phyloP scores from a whole-genome alignment of 2,329 filamentous ascomycete genomes.

The Verticillium dahliae region DNA sequence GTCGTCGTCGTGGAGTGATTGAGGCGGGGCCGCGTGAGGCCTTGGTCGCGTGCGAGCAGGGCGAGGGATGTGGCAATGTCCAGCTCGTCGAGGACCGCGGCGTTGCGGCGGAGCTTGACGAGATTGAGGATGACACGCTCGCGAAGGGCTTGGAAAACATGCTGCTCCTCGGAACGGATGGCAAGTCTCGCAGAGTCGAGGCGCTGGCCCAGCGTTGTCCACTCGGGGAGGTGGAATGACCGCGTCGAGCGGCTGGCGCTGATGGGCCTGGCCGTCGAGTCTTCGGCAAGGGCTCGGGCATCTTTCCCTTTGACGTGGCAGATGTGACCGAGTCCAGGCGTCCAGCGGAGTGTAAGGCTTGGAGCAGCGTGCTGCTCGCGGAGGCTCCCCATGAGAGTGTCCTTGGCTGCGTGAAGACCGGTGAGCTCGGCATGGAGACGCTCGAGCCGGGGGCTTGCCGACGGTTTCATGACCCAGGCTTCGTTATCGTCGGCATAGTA shows the following conservation, averaged over 20 bases:
- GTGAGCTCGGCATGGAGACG: slow-evolving; percentile 64
- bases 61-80: slow-evolving; percentile 88
- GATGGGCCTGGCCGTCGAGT: slow-evolving; percentile 45
- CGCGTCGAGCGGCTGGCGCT: slow-evolving; percentile 78
- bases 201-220: slow-evolving; percentile 72
- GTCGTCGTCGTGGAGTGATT: slow-evolving; percentile 60
- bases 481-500: slow-evolving; percentile 54
- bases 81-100: slow-evolving; percentile 85
- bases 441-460: slow-evolving; percentile 60
- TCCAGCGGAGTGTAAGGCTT: slow-evolving; percentile 76
- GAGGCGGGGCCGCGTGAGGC: slow-evolving; percentile 67
- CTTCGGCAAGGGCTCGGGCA: slow-evolving; percentile 28
- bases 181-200: slow-evolving; percentile 73
- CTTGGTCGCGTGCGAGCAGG: slow-evolving; percentile 65
- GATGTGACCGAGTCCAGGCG: slow-evolving; percentile 79
- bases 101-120: slow-evolving; percentile 81
- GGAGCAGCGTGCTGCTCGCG: slow-evolving; percentile 53
- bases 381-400: slow-evolving; percentile 52
- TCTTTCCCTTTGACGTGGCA: slow-evolving; percentile 86
- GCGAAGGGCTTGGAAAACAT: slow-evolving; percentile 69
- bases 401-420: slow-evolving; percentile 53
- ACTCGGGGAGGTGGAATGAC: slow-evolving; percentile 76
- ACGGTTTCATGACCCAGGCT: slow-evolving; percentile 59
- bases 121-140: slow-evolving; percentile 73
- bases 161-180: slow-evolving; percentile 78